A percentile compares a stretch with the other conserved stretches of the same genome.
Conservation (phyloP, 2,329 filamentous ascomycete genomes). For the Nemania sp. region DNA sequence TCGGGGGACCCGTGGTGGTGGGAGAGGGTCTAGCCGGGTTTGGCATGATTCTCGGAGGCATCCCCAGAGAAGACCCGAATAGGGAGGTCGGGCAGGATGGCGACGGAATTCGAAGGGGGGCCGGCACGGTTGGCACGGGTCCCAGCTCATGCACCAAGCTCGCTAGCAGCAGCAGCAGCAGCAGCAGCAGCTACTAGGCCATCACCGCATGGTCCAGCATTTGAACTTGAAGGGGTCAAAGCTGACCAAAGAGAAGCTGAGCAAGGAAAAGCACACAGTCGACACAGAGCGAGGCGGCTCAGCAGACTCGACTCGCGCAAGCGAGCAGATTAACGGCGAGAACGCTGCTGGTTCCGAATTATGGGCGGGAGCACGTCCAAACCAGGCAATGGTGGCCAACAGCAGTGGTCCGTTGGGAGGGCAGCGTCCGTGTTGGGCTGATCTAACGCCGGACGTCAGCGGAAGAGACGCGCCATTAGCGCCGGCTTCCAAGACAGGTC, state of each 20-base stretch:
- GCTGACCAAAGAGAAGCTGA: no score
- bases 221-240: background rate
- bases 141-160: conserved; percentile 20
- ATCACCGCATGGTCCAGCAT: background rate
- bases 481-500: conserved; percentile 4
- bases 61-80: conserved; percentile 30
- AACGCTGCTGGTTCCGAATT: background rate
- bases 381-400: conserved; percentile 8
- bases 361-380: background rate
- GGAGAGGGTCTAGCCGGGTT: conserved; percentile 32
- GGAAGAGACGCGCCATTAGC: conserved; percentile 14
- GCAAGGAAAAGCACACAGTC: no score
- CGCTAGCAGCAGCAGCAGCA: no score
- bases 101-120: conserved; percentile 23
- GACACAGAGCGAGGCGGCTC: background rate
- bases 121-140: conserved; percentile 15
- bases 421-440: conserved; percentile 1
- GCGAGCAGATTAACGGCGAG: background rate
- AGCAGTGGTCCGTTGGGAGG: background rate
- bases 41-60: conserved; percentile 33
- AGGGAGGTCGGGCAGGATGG: conserved; percentile 33
- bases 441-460: conserved; percentile 1
- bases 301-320: background rate
- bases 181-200: background rate
- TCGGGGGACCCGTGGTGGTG: conserved; percentile 23